Base-by-base conservation (phyloP, 208 protist genomes). In the Sergeia podlipaevii region DNA sequence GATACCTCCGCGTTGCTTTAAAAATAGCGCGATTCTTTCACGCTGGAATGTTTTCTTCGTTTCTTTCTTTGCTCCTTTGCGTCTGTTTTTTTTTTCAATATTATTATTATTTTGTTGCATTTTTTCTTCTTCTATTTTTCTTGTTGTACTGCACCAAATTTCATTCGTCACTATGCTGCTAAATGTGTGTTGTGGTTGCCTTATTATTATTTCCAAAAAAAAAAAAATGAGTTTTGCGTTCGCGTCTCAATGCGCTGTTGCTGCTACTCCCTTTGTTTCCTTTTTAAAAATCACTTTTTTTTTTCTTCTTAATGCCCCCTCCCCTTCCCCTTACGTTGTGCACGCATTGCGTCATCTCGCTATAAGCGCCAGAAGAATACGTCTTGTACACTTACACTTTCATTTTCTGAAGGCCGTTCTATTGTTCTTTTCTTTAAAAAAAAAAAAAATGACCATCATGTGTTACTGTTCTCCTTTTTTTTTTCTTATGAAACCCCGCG, bases 11-110 rank as follows among this genome's bases (percentile, higher is more conserved):
- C n/a, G n/a, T n/a, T n/a, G n/a, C n/a, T n/a, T n/a, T n/a, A n/a
- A n/a, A n/a, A n/a, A n/a, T n/a, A n/a, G n/a, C n/a, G n/a, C n/a
- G n/a, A n/a, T n/a, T n/a, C n/a, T n/a, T n/a, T n/a, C n/a, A n/a
- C n/a, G n/a, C n/a, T n/a, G n/a, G n/a, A n/a, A n/a, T n/a, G n/a
- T n/a, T n/a, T n/a, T n/a, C n/a, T n/a, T n/a, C n/a, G n/a, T n/a
- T n/a, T n/a, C n/a, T n/a, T n/a, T n/a, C n/a, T n/a, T n/a, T n/a
- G n/a, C n/a, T n/a, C n/a, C n/a, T n/a, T n/a, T n/a, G 34, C 21
- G 43, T 33, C 27, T 29, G 20, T 10, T 58, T 37, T 37, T 56
- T 64, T 68, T 58, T 41, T 73, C 24, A 46, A 69, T 36, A 18
- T 43, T 73, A 6, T n/a, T 52, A 6, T 11, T 13, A 17, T 21